A percentile compares a stretch with the other conserved stretches of the same genome.
Conservation (phyloP, 148 eudicot genomes). For the Nepenthes gracilis region DNA sequence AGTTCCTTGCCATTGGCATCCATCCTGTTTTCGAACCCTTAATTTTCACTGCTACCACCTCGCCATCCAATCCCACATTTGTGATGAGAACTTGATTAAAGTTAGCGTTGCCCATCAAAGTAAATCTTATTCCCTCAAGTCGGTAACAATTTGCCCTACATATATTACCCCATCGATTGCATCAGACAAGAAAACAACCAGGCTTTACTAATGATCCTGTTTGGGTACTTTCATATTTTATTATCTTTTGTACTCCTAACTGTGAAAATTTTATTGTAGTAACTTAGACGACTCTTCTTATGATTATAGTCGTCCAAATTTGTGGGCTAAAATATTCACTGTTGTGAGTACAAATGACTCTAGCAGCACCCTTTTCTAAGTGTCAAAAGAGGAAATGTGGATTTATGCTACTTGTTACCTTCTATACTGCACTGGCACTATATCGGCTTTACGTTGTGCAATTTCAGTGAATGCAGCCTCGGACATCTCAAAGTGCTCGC, state of each 20-base stretch:
- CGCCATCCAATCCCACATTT: conserved; percentile 60
- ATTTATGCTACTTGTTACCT: conserved; percentile 21
- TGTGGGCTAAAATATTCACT: no score
- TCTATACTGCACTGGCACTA: conserved; percentile 49
- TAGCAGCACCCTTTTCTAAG: not conserved
- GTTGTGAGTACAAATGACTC: no score
- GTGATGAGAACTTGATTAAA: conserved; percentile 50
- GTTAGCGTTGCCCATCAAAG: conserved; percentile 32
- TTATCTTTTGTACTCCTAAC: no score
- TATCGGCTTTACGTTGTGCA: conserved; percentile 31
- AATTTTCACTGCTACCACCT: conserved; percentile 45
- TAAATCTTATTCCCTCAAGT: conserved; percentile 57
- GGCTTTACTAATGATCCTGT: not conserved
- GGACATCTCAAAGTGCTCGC: conserved; percentile 60
- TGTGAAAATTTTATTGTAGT: no score
- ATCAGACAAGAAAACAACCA: not conserved
- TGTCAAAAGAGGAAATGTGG: not conserved
- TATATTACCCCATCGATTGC: not conserved
- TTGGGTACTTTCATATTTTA: no score
- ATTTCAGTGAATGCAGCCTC: conserved; percentile 40
- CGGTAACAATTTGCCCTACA: conserved; percentile 56
- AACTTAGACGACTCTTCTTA: no score
- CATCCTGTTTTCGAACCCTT: conserved; percentile 69
- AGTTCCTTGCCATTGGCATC: conserved; percentile 71
- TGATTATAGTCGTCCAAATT: no score